Evolutionary conservation across 1,139 yeast genomes (phyloP), one percentile per base, ranked within the genome.

Genomic region (Citeromyces hawaiiensis): DNA sequence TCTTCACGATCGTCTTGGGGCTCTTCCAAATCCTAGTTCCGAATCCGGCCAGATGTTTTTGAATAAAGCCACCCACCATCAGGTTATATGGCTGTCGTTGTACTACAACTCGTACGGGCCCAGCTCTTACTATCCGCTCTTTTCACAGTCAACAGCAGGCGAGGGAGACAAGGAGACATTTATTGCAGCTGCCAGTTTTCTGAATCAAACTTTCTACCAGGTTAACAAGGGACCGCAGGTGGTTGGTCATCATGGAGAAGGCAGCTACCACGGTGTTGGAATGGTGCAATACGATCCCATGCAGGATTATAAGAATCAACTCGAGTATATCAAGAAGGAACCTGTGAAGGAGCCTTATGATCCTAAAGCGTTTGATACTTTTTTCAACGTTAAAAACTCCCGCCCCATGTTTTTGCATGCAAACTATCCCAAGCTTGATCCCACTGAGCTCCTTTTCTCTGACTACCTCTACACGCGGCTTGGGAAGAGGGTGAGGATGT

Each of bases 81-180:
- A 63, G 42, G 66, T 74, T 0, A 53, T 72, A 25, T 52, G 72
- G 36, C 53, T 72, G 25, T 63, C 60, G 1, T 52, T 71, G 36
- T 72, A 68, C 50, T 72, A 72, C 47, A 72, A 72, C 47, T 51
- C 67, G 35, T 66, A 66, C 48, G 78, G 79, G 0, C 77, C 78
- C 2, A 53, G 56, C 2, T 52, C 61, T 38, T 72, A 63, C 47
- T 72, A 72, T 46, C 63, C 63, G 33, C 52, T 72, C 38, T 58
- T 72, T 39, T 66, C 76, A 0, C 66, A 70, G 48, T 78, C 77
- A 8, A 68, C 61, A 34, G 68, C 61, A 43, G 78, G 79, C 19
- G 77, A 71, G 50, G 78, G 79, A 38, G 79, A 72, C 46, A 72
- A 72, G 48, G 79, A 72, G 44, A 72, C 78, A 0, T 72, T 70